These are phyloP conservation scores for Lagenidium giganteum DNA, from an alignment of 352 stramenopile genomes.

Conservation along the genomic window DNA sequence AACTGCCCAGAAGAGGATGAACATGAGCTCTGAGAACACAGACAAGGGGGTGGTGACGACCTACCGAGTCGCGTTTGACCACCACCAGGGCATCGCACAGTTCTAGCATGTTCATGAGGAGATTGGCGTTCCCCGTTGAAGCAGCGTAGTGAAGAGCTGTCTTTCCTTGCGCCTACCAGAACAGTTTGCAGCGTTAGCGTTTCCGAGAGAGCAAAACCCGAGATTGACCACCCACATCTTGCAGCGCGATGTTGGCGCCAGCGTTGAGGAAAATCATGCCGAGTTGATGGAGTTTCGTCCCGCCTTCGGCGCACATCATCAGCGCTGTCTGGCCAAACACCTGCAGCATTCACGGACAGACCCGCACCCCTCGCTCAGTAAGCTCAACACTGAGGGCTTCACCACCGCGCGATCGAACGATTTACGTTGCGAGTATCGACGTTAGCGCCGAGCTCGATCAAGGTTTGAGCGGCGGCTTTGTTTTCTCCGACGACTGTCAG, in stretches of 20 bases:
- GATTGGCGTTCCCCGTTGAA: constrained; percentile 31
- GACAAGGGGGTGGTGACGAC: not conserved
- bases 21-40: not conserved
- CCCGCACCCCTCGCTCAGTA: no score
- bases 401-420: no score
- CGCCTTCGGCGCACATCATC: constrained; percentile 56
- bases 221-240: constrained; percentile 27
- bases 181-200: no score
- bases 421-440: constrained; percentile 57
- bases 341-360: no score
- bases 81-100: constrained; percentile 35
- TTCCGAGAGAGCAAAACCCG: constrained; percentile 1
- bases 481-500: constrained; percentile 58
- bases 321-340: constrained; percentile 54
- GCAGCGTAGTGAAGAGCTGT: constrained; percentile 50
- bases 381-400: no score
- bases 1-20: constrained; percentile 19
- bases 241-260: constrained; percentile 31
- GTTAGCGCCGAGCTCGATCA: constrained; percentile 54
- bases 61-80: constrained; percentile 42
- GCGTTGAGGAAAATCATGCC: constrained; percentile 60
- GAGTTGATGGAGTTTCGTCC: constrained; percentile 39
- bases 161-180: constrained; percentile 43
- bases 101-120: constrained; percentile 48
- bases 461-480: constrained; percentile 30